phyloP scores from a whole-genome alignment of 2,329 filamentous ascomycete species.

The Penicillium janthinellum region DNA sequence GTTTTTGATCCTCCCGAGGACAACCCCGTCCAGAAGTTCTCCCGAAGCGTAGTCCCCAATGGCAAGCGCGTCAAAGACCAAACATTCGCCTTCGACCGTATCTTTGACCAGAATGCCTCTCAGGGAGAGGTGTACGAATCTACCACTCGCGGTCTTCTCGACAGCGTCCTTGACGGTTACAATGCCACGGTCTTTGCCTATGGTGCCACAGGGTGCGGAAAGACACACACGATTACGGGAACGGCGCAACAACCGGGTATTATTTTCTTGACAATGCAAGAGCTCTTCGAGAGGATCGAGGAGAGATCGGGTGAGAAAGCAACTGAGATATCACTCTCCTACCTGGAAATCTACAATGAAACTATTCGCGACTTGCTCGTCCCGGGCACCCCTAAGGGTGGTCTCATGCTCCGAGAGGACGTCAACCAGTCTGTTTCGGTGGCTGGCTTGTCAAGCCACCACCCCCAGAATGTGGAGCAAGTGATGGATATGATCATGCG shows the following conservation, averaged over 20 bases:
- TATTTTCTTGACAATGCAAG: constrained; percentile 98
- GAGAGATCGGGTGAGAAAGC: constrained; percentile 83
- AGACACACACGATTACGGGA: constrained; percentile 96
- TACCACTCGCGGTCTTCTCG: constrained; percentile 84
- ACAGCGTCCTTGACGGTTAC: constrained; percentile 94
- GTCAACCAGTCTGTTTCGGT: constrained; percentile 91
- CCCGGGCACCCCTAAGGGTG: constrained; percentile 78
- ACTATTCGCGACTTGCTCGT: constrained; percentile 93
- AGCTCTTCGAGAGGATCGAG: constrained; percentile 93
- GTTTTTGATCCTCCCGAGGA: constrained; percentile 98
- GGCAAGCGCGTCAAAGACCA: constrained; percentile 97
- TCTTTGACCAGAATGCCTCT: constrained; percentile 93
- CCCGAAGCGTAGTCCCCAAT: constrained; percentile 74
- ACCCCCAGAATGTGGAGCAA: constrained; percentile 86
- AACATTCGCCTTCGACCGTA: constrained; percentile 92
- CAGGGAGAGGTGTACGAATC: constrained; percentile 95
- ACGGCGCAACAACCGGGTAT: constrained; percentile 92
- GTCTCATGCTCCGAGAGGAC: constrained; percentile 91
- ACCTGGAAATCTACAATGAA: constrained; percentile 98
- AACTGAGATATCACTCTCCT: constrained; percentile 88
- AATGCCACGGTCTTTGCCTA: constrained; percentile 99
- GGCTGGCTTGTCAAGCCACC: constrained; percentile 84
- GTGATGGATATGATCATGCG: constrained; percentile 99
- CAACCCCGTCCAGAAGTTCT: constrained; percentile 85
- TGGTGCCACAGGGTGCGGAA: constrained; percentile 95